Conservation (phyloP, 2,329 filamentous ascomycete species). For the Cryphonectria parasitica region DNA sequence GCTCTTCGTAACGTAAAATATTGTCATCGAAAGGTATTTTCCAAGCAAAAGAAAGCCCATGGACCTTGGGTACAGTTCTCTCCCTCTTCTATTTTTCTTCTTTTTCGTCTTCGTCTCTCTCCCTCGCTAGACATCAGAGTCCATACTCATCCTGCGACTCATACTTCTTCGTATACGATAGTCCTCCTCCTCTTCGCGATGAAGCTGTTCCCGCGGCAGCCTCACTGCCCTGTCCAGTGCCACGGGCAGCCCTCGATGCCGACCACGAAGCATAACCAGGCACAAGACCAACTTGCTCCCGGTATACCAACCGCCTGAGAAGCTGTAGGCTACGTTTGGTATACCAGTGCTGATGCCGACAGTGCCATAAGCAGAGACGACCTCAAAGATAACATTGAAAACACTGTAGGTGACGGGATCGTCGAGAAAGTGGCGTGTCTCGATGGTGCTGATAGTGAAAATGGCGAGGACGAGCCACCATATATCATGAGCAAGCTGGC, state of each 20-base stretch:
- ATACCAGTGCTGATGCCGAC: conserved; percentile 62
- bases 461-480: conserved; percentile 67
- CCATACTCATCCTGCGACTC: conserved; percentile 36
- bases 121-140: conserved; percentile 14
- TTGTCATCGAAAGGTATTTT: background rate
- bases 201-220: conserved; percentile 43
- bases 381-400: conserved; percentile 62
- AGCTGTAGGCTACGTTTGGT: conserved; percentile 55
- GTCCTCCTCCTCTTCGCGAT: conserved; percentile 47
- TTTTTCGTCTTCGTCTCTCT: no score
- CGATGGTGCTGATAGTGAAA: conserved; percentile 62
- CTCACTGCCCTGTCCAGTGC: conserved; percentile 58
- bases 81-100: background rate
- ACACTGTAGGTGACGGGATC: conserved; percentile 59
- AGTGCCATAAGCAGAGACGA: conserved; percentile 61
- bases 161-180: conserved; percentile 44
- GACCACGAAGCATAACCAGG: conserved; percentile 58
- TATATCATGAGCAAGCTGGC: conserved; percentile 66
- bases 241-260: conserved; percentile 59
- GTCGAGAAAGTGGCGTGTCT: conserved; percentile 55
- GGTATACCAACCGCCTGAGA: conserved; percentile 57
- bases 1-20: background rate
- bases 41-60: background rate
- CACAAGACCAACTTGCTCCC: conserved; percentile 61
- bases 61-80: background rate